Evolutionary conservation across 164 flowering plant genomes (phyloP).

Genomic region (Malania oleifera): DNA sequence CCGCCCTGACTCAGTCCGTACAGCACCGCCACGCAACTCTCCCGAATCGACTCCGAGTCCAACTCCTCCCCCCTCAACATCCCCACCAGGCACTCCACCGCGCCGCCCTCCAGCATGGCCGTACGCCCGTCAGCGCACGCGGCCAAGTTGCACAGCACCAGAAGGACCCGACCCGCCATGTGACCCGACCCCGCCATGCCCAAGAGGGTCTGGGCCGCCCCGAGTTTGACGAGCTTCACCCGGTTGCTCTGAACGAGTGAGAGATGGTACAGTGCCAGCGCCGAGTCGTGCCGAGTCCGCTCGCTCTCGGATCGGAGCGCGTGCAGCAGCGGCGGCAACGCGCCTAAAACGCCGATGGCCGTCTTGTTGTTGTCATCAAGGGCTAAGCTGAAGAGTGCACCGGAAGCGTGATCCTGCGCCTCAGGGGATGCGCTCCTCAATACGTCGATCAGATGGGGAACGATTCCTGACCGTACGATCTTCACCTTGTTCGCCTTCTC

Average conservation of each 20-base stretch:
- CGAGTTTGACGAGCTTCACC: constrained; percentile 30
- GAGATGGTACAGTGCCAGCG: constrained; percentile 39
- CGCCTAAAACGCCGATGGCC: constrained; percentile 46
- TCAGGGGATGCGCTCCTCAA: constrained; percentile 44
- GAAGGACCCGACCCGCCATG: constrained; percentile 21
- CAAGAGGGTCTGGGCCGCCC: constrained; percentile 26
- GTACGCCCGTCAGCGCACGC: constrained; percentile 28
- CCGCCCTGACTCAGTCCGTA: constrained; percentile 36
- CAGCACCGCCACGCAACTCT: constrained; percentile 29
- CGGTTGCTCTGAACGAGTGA: constrained; percentile 34
- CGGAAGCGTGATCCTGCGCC: constrained; percentile 45
- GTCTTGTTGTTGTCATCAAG: constrained; percentile 36
- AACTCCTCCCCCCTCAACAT: constrained; percentile 19
- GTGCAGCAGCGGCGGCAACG: constrained; percentile 33
- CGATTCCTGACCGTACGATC: constrained; percentile 48
- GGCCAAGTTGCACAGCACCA: constrained; percentile 31
- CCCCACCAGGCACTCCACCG: constrained; percentile 32
- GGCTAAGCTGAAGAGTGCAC: constrained; percentile 42
- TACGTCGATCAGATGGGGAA: constrained; percentile 39
- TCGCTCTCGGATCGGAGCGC: constrained; percentile 24
- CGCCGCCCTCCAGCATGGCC: constrained; percentile 39
- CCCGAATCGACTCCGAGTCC: constrained; percentile 25
- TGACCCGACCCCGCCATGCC: constrained; percentile 28
- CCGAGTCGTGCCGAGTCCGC: constrained; percentile 36
- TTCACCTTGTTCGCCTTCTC: constrained; percentile 30